Evolutionary conservation across 495 filamentous ascomycete genomes (phyloP).

Genomic region (Penicillium arizonense): DNA sequence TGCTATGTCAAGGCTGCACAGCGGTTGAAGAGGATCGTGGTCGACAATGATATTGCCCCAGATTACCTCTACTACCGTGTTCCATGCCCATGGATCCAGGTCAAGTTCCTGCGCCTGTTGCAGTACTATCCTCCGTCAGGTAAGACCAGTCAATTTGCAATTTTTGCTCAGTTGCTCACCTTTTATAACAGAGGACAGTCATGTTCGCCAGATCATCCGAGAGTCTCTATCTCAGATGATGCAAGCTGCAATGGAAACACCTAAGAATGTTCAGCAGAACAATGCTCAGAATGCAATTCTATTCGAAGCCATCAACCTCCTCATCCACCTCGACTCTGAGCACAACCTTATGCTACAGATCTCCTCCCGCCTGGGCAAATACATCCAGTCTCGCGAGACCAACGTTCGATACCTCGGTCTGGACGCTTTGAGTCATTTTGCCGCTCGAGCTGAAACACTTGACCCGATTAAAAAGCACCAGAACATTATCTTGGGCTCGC

Average conservation of each 20-base stretch:
- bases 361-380: conserved; percentile 88
- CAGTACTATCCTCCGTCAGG: conserved; percentile 97
- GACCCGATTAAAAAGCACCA: conserved; percentile 99
- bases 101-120: conserved; percentile 84
- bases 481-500: conserved; percentile 87
- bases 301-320: conserved; percentile 98
- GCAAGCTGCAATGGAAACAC: conserved; percentile 85
- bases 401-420: conserved; percentile 97
- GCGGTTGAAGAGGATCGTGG: conserved; percentile 80
- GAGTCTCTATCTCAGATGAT: conserved; percentile 89
- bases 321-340: conserved; percentile 98
- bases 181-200: conserved; percentile 69
- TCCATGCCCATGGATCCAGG: conserved; percentile 97
- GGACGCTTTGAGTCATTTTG: conserved; percentile 98
- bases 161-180: conserved; percentile 19
- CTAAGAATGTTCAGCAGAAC: conserved; percentile 99
- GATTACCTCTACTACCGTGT: conserved; percentile 99
- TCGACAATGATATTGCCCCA: conserved; percentile 80
- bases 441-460: conserved; percentile 88
- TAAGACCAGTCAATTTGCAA: conserved; percentile 37
- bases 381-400: conserved; percentile 95
- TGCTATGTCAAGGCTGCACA: conserved; percentile 91
- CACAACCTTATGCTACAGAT: conserved; percentile 95
- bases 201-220: conserved; percentile 87
- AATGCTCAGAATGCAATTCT: conserved; percentile 98